Evolutionary conservation across 345 rosid species (phyloP).

Genomic region (Brassica cretica): DNA sequence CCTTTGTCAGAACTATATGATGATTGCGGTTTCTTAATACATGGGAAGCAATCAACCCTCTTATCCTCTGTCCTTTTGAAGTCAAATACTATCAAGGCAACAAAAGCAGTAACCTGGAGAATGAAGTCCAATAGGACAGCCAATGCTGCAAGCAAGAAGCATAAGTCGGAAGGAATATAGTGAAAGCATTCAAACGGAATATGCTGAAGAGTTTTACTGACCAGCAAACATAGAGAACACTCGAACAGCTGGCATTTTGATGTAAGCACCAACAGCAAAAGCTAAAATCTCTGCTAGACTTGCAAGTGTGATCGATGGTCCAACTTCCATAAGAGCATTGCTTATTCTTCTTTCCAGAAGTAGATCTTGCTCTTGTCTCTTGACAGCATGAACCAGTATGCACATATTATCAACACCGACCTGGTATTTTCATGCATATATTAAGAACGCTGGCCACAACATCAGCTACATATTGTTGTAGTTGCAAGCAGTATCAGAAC

Average conservation of each 20-base stretch:
- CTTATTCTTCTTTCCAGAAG: slow-evolving; percentile 79
- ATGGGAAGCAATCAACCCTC: slow-evolving; percentile 92
- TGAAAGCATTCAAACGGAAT: not conserved
- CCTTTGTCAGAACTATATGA: slow-evolving; percentile 66
- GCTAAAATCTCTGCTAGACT: slow-evolving; percentile 91
- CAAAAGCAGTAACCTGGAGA: slow-evolving; percentile 97
- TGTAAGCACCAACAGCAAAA: slow-evolving; percentile 94
- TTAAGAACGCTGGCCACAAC: not conserved
- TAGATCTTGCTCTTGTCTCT: slow-evolving; percentile 79
- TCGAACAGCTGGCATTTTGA: slow-evolving; percentile 97
- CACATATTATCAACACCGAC: slow-evolving; percentile 99
- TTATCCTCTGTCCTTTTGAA: slow-evolving; percentile 69
- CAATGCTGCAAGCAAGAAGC: slow-evolving; percentile 61
- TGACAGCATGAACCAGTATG: slow-evolving; percentile 92
- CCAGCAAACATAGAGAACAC: slow-evolving; percentile 99
- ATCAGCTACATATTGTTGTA: not conserved
- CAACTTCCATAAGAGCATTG: slow-evolving; percentile 97
- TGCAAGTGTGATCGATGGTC: slow-evolving; percentile 98
- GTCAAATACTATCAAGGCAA: slow-evolving; percentile 89
- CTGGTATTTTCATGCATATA: slow-evolving; percentile 39
- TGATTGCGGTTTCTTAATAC: slow-evolving; percentile 56
- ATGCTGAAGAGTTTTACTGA: slow-evolving; percentile 29
- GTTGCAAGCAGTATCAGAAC: not conserved
- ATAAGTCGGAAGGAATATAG: no score
- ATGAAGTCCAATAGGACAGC: slow-evolving; percentile 96